Conservation (phyloP, 2,329 filamentous ascomycete genomes). For the Hirsutella thompsonii region DNA sequence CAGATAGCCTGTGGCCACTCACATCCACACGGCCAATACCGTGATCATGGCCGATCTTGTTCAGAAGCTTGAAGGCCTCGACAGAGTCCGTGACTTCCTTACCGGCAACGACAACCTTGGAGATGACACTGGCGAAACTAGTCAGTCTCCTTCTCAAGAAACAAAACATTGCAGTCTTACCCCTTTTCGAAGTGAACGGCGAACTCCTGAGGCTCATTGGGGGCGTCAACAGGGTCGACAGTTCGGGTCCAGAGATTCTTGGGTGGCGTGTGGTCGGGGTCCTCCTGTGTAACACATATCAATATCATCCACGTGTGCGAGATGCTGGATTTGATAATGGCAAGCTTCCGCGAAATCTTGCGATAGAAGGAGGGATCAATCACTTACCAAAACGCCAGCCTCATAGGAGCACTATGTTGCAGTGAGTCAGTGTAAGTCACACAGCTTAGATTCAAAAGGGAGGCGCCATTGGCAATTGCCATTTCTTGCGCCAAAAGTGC, state of each 20-base stretch:
- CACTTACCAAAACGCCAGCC: constrained; percentile 41
- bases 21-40: constrained; percentile 52
- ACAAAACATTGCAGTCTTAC: neutral
- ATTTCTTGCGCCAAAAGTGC: too few relatives aligned
- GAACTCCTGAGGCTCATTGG: constrained; percentile 51
- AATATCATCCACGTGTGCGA: neutral
- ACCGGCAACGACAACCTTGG: constrained; percentile 46
- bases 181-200: constrained; percentile 52
- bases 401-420: constrained; percentile 55
- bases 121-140: constrained; percentile 32
- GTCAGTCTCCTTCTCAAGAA: too few relatives aligned
- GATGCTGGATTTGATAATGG: neutral
- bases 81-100: constrained; percentile 31
- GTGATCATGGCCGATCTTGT: constrained; percentile 48
- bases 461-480: too few relatives aligned
- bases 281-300: constrained; percentile 23
- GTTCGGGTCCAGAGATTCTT: constrained; percentile 47
- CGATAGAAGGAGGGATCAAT: too few relatives aligned
- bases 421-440: neutral
- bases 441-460: too few relatives aligned
- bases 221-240: constrained; percentile 48
- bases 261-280: constrained; percentile 41
- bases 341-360: too few relatives aligned
- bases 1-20: neutral
- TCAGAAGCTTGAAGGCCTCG: constrained; percentile 51